Evolutionary conservation across 208 protist genomes (phyloP).

Genomic region (Crithidia mellificae): DNA sequence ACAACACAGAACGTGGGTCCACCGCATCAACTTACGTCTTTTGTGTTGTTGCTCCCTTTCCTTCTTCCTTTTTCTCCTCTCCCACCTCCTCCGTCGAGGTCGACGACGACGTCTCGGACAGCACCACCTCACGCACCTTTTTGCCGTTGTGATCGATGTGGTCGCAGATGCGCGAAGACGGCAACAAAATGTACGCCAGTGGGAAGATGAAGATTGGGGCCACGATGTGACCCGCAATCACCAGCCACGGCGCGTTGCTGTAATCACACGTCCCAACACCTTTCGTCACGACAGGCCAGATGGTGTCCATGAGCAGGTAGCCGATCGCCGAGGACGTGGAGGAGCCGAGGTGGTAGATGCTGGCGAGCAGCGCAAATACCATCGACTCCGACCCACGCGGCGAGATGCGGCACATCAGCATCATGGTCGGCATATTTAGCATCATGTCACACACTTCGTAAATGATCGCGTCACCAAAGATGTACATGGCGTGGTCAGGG

Average conservation of each 20-base stretch:
- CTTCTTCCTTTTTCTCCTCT: too few relatives aligned
- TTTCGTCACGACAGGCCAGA: conserved; percentile 40
- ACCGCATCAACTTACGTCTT: neutral
- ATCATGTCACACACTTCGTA: conserved; percentile 60
- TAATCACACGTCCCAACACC: conserved; percentile 59
- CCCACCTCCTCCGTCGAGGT: neutral
- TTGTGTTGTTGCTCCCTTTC: neutral
- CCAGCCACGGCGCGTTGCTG: conserved; percentile 50
- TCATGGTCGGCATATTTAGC: conserved; percentile 64
- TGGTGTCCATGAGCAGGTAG: conserved; percentile 48
- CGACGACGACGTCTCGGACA: neutral
- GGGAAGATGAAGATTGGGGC: conserved; percentile 55
- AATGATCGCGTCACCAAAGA: conserved; percentile 66
- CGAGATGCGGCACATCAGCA: conserved; percentile 76
- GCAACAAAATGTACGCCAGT: conserved; percentile 49
- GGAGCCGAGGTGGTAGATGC: conserved; percentile 63
- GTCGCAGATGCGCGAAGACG: conserved; percentile 46
- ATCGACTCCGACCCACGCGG: conserved; percentile 73
- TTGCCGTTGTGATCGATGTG: conserved; percentile 28
- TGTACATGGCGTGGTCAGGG: conserved; percentile 62
- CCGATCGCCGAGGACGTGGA: conserved; percentile 43
- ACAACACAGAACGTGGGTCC: neutral
- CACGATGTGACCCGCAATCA: conserved; percentile 58
- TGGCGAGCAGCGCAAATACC: conserved; percentile 73
- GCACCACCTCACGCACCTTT: conserved; percentile 1